phyloP scores from a whole-genome alignment of 495 filamentous ascomycete genomes.

The Elaphomyces granulatus region DNA sequence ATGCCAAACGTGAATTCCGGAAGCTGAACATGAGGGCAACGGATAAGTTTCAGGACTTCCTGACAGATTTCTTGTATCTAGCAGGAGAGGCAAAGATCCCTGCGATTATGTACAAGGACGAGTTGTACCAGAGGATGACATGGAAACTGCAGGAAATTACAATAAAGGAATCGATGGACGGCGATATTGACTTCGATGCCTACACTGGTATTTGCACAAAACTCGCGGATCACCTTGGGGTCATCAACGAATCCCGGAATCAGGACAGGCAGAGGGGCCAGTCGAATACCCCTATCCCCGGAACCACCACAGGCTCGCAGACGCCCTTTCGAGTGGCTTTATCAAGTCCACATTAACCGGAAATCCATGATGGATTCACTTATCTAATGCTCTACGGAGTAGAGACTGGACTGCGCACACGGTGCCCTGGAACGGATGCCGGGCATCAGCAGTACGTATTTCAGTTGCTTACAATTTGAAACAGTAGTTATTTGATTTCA shows the following conservation, averaged over 20 bases:
- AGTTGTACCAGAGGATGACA: constrained; percentile 1
- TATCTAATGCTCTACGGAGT: too few relatives aligned
- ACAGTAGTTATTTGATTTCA: too few relatives aligned
- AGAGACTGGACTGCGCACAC: too few relatives aligned
- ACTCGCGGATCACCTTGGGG: background rate
- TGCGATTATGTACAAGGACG: background rate
- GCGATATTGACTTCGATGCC: background rate
- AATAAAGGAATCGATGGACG: background rate
- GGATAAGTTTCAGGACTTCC: constrained; percentile 3
- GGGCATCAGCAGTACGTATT: too few relatives aligned
- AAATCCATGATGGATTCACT: too few relatives aligned
- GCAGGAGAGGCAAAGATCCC: background rate
- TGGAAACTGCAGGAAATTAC: background rate
- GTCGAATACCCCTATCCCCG: constrained; percentile 7
- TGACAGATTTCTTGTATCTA: constrained; percentile 4
- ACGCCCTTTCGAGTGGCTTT: too few relatives aligned
- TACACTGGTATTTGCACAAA: background rate
- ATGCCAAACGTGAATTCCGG: constrained; percentile 1
- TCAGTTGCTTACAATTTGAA: too few relatives aligned
- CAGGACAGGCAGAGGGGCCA: constrained; percentile 5
- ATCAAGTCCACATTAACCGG: too few relatives aligned
- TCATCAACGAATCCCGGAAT: constrained; percentile 14
- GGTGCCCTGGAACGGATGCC: too few relatives aligned
- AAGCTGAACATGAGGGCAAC: background rate
- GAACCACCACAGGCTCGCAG: too few relatives aligned